phyloP scores from a whole-genome alignment of 2,329 filamentous ascomycete species.

The Ciborinia camelliae region DNA sequence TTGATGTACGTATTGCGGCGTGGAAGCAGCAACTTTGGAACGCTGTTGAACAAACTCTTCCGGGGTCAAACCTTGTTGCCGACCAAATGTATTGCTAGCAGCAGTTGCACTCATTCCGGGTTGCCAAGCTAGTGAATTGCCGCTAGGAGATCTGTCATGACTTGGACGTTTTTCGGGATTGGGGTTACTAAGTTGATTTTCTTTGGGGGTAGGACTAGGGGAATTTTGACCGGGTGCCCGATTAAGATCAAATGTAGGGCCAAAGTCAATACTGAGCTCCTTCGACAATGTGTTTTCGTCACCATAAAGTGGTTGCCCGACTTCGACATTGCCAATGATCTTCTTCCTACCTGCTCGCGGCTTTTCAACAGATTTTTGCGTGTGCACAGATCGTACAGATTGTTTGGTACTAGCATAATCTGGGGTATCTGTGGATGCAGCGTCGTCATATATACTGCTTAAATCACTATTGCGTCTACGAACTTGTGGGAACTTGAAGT shows the following conservation, averaged over 20 bases:
- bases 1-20: slow-evolving; percentile 57
- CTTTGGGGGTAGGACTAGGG: slow-evolving; percentile 59
- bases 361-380: slow-evolving; percentile 54
- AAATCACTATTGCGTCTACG: slow-evolving; percentile 37
- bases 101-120: slow-evolving; percentile 58
- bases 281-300: slow-evolving; percentile 18
- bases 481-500: slow-evolving; percentile 21
- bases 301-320: slow-evolving; percentile 41
- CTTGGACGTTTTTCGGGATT: slow-evolving; percentile 44
- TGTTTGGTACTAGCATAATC: slow-evolving; percentile 68
- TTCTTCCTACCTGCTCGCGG: slow-evolving; percentile 77
- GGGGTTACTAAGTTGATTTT: slow-evolving; percentile 18
- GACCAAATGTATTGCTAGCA: slow-evolving; percentile 46
- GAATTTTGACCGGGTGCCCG: slow-evolving; percentile 26
- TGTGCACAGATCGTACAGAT: slow-evolving; percentile 31
- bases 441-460: slow-evolving; percentile 57
- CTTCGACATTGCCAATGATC: slow-evolving; percentile 57
- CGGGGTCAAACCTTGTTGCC: slow-evolving; percentile 54
- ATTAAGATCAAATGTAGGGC: slow-evolving; percentile 64
- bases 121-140: slow-evolving; percentile 65
- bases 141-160: slow-evolving; percentile 41
- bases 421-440: slow-evolving; percentile 61
- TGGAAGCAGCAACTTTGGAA: slow-evolving; percentile 54
- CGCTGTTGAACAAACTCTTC: slow-evolving; percentile 84
- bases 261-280: slow-evolving; percentile 73